These are phyloP conservation scores for Quercus gilva DNA, from an alignment of 306 rosid genomes.

Conservation along the genomic window DNA sequence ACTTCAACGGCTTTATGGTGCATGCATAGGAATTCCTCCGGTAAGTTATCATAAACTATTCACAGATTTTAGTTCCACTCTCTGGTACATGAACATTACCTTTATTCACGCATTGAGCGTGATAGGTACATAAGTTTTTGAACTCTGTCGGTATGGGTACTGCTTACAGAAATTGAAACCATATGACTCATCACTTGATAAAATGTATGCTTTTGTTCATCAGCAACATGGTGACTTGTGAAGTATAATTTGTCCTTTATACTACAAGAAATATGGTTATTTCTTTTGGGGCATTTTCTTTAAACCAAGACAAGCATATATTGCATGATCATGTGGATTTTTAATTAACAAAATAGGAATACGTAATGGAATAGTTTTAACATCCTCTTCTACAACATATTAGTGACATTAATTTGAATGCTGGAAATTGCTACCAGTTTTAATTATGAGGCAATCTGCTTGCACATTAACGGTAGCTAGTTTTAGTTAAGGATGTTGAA, in stretches of 20 bases:
- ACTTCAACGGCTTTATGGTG: not conserved
- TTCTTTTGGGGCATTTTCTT: not conserved
- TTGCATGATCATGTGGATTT: not conserved
- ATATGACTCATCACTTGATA: not conserved
- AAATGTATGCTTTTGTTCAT: not conserved
- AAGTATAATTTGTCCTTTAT: not conserved
- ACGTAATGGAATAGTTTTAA: not conserved
- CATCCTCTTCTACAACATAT: not conserved
- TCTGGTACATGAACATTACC: not conserved
- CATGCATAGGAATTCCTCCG: conserved; percentile 12
- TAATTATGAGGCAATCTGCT: not conserved
- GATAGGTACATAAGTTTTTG: not conserved
- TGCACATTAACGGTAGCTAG: not conserved
- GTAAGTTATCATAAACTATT: not conserved
- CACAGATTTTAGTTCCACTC: not conserved
- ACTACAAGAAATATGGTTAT: not conserved
- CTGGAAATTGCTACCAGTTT: not conserved
- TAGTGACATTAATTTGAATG: not conserved
- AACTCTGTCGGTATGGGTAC: not conserved
- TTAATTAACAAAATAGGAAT: not conserved
- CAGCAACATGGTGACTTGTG: not conserved
- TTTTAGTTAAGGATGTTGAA: not conserved
- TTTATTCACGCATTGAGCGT: not conserved
- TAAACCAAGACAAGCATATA: not conserved
- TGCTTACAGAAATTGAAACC: not conserved